Base-by-base conservation (phyloP, 2,329 filamentous ascomycete species). In the Coniochaeta ligniaria region DNA sequence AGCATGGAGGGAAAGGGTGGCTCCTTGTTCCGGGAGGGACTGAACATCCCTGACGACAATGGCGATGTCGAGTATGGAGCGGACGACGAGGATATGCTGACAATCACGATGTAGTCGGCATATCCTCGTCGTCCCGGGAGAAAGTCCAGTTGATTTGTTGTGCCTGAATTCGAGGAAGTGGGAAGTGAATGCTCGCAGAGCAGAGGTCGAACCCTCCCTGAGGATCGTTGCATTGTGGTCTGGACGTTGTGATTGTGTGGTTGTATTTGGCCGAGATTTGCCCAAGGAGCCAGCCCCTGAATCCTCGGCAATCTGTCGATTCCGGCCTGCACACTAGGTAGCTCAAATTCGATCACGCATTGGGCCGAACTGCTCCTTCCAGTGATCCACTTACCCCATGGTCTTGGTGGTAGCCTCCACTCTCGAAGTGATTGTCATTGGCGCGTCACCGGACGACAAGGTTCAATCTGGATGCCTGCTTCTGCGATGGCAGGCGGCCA, bases 251-350 rank as follows among this genome's bases (percentile, higher is more conserved):
- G 22, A 31, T 26, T 3, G 2, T 52, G 47, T 28, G 22, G 47
- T 52, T 52, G 47, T 52, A 52, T 52, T 52, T 52, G 47, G 24
- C 47, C 47, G 47, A 52, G 47, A 52, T 52, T 52, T 22, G 47
- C 47, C 47, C 47, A 16, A 17, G 22, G 2, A 52, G 47, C 47
- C 47, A 52, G 47, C 47, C 47, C 47, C 47, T 52, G 47, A 52
- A 52, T 31, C 16, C 9, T 52, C 47, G 47, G 47, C 24, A 52
- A 52, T 52, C 47, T 52, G 47, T 24, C 14, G 47, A 26, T 8
- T 24, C 22, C 14, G 6, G 45, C 4, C 20, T 2, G 8, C 14
- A 14, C 20, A 26, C 2, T 26, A 28, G 45, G 11, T 26, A 28
- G 45, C 45, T 28, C 22, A 50, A 16, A 50, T 6, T 26, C 45